A percentile compares a stretch with the other conserved stretches of the same genome.
These are phyloP conservation scores for Cladosporium sp. DNA, from an alignment of 2,329 filamentous ascomycete species.

Conservation along the genomic window DNA sequence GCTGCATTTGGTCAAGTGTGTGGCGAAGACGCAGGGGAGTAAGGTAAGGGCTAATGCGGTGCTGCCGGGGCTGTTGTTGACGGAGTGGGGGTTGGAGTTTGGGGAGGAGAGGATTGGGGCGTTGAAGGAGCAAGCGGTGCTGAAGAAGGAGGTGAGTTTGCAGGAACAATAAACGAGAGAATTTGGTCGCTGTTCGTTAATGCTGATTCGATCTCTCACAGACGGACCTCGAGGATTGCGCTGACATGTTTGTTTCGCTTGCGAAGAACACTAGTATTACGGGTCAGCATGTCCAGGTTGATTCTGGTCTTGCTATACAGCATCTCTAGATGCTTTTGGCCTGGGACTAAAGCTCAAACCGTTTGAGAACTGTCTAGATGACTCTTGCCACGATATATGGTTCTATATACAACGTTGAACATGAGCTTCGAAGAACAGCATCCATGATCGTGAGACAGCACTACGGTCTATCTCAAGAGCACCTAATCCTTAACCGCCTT, in stretches of 20 bases:
- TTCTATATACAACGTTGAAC: too few species aligned
- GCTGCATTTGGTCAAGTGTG: constrained; percentile 62
- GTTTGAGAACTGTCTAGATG: too few species aligned
- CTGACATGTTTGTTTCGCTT: constrained; percentile 51
- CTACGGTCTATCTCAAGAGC: too few species aligned
- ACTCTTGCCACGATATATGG: too few species aligned
- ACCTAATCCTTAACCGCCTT: constrained; percentile 9
- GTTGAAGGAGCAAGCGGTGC: constrained; percentile 52
- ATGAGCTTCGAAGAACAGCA: too few species aligned
- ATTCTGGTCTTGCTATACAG: constrained; percentile 21
- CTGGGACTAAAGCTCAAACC: too few species aligned
- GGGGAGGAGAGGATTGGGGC: constrained; percentile 53
- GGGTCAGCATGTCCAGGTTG: constrained; percentile 43
- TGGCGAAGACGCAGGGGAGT: constrained; percentile 58
- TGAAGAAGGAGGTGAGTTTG: constrained; percentile 55
- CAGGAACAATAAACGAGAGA: neutral
- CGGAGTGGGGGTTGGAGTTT: constrained; percentile 55
- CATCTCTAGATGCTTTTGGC: too few species aligned
- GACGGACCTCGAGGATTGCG: constrained; percentile 51
- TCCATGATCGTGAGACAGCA: too few species aligned
- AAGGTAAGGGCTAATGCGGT: constrained; percentile 64
- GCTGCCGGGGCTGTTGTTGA: constrained; percentile 60
- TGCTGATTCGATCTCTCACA: constrained; percentile 19
- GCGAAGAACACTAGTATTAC: constrained; percentile 52
- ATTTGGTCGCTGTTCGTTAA: constrained; percentile 4